Conservation (phyloP, 2,329 filamentous ascomycete species). For the Aspergillus brasiliensis region DNA sequence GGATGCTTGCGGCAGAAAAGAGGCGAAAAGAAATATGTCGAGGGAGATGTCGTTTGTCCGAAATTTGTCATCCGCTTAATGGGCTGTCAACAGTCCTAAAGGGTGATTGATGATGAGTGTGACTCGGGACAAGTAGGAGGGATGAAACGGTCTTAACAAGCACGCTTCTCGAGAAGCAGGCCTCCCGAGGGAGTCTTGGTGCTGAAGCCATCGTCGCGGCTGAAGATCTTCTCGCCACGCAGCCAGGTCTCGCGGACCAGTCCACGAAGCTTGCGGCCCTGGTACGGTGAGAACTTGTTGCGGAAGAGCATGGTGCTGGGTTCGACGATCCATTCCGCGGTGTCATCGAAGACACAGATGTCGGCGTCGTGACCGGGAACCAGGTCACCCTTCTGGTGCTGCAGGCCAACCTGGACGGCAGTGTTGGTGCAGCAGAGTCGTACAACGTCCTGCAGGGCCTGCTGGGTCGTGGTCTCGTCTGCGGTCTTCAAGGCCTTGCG, state of each 20-base stretch:
- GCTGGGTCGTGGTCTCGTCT: slow-evolving; percentile 46
- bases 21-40: neutral
- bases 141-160: slow-evolving; percentile 24
- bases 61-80: neutral
- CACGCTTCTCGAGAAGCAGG: slow-evolving; percentile 44
- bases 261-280: slow-evolving; percentile 75
- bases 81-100: neutral
- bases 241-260: slow-evolving; percentile 85
- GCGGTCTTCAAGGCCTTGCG: slow-evolving; percentile 54
- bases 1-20: neutral
- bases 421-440: slow-evolving; percentile 85
- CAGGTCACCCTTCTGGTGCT: slow-evolving; percentile 78
- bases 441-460: slow-evolving; percentile 74
- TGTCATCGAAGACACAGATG: slow-evolving; percentile 87
- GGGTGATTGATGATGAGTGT: neutral
- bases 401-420: slow-evolving; percentile 81
- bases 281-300: slow-evolving; percentile 89
- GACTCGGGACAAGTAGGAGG: neutral
- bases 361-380: slow-evolving; percentile 84
- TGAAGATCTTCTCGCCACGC: slow-evolving; percentile 73
- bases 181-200: slow-evolving; percentile 38
- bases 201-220: slow-evolving; percentile 56
- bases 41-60: neutral
- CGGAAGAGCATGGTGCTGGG: slow-evolving; percentile 87
- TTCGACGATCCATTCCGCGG: slow-evolving; percentile 72